Percentiles rank a stretch among this genome's conserved stretches.
These are phyloP conservation scores for Populus hybrid DNA, from an alignment of 441 rosid genomes.

Conservation along the genomic window DNA sequence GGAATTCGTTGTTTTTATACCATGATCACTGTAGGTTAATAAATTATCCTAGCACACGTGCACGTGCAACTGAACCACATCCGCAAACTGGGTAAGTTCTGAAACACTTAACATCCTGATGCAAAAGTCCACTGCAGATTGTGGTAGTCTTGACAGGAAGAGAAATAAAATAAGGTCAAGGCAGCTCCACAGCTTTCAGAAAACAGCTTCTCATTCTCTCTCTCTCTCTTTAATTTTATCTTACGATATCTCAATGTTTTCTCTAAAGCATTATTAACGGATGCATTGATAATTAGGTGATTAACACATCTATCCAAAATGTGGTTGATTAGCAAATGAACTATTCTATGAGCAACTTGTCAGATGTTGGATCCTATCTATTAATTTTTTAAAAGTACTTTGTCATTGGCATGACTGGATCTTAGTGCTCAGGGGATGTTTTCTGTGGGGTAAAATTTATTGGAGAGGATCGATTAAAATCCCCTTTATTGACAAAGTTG, in stretches of 20 bases:
- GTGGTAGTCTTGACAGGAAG: not conserved
- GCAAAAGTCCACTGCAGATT: not conserved
- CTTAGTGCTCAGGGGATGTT: not conserved
- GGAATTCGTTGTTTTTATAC: not conserved
- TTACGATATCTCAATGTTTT: not conserved
- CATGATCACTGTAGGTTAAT: not conserved
- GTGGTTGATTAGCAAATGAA: not conserved
- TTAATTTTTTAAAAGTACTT: not conserved
- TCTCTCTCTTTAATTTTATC: not conserved
- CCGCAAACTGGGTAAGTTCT: not conserved
- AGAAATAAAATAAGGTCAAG: not conserved
- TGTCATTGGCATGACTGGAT: not conserved
- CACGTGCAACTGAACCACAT: not conserved
- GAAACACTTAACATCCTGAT: not conserved
- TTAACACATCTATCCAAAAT: not conserved
- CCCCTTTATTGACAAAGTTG: not conserved
- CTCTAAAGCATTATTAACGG: not conserved
- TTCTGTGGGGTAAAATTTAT: not conserved
- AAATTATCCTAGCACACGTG: not conserved
- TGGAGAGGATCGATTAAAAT: not conserved
- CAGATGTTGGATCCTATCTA: not conserved
- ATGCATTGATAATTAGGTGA: not conserved
- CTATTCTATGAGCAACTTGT: not conserved
- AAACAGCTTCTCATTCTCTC: not conserved
- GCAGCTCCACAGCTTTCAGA: not conserved